Evolutionary conservation across 768 basidiomycete genomes (phyloP).

Genomic region (Polyporus arcularius): DNA sequence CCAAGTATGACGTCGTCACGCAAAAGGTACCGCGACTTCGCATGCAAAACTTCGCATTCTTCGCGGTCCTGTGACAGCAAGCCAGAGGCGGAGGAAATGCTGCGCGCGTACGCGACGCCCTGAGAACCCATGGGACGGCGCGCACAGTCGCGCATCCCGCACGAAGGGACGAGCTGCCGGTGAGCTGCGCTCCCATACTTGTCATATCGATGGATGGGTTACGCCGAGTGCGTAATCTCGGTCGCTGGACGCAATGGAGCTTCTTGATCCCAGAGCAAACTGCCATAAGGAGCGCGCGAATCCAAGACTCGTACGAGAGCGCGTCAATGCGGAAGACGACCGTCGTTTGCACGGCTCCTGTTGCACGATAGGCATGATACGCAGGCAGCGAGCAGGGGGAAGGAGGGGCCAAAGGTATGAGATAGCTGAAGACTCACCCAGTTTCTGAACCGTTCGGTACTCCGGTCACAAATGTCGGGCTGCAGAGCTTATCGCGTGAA

Average conservation of each 20-base stretch:
- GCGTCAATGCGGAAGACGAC: conserved; percentile 4
- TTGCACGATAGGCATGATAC: not conserved
- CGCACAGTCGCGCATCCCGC: not conserved
- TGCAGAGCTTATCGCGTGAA: conserved; percentile 30
- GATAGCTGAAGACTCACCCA: conserved; percentile 53
- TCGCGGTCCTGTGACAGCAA: not conserved
- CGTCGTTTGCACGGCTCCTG: not conserved
- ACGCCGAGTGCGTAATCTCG: conserved; percentile 16
- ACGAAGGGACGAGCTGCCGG: not conserved
- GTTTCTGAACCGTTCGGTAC: conserved; percentile 93
- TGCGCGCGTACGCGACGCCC: not conserved
- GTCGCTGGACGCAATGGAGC: not conserved
- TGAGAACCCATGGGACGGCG: not conserved
- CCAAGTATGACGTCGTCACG: not conserved
- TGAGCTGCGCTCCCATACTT: conserved; percentile 12
- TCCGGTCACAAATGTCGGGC: conserved; percentile 93
- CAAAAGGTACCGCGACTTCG: not conserved
- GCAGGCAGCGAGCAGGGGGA: not conserved
- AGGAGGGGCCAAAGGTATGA: not conserved
- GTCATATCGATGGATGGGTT: conserved; percentile 13
- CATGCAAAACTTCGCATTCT: not conserved
- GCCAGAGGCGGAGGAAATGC: not conserved
- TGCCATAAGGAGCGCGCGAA: conserved; percentile 15
- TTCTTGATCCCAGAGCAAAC: not conserved
- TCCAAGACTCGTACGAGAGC: conserved; percentile 15